A percentile compares a stretch with the other conserved stretches of the same genome.
Evolutionary conservation across 169 alveolate species (phyloP).

Genomic region (Plasmodium gaboni): DNA sequence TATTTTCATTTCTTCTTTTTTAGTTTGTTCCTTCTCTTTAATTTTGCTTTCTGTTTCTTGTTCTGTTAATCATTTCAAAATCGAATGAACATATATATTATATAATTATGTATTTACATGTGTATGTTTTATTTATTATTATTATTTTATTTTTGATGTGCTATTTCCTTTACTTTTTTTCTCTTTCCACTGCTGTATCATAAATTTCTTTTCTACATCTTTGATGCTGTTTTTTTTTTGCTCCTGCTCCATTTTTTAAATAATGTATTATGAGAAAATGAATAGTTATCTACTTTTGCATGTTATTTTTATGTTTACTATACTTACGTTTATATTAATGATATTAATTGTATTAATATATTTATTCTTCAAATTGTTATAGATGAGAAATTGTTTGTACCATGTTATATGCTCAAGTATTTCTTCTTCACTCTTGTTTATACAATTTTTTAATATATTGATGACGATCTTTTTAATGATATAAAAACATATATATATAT

Average conservation of each 20-base stretch:
- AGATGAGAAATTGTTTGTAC: slow-evolving; percentile 25
- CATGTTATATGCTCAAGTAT: slow-evolving; percentile 34
- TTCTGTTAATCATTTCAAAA: slow-evolving; percentile 8
- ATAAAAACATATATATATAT: neutral
- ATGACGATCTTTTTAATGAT: slow-evolving; percentile 3
- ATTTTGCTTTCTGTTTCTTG: slow-evolving; percentile 47
- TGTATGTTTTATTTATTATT: neutral
- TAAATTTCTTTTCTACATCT: slow-evolving; percentile 44
- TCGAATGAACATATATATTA: neutral
- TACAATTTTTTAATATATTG: slow-evolving; percentile 25
- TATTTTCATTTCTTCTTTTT: slow-evolving; percentile 59
- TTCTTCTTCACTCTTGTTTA: slow-evolving; percentile 47
- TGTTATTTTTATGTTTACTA: slow-evolving; percentile 4
- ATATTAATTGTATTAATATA: slow-evolving; percentile 42
- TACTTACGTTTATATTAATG: slow-evolving; percentile 42
- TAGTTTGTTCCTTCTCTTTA: slow-evolving; percentile 33
- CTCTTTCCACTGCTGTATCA: slow-evolving; percentile 63
- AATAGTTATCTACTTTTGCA: neutral
- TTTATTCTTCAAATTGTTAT: slow-evolving; percentile 35
- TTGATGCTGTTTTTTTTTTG: slow-evolving; percentile 45
- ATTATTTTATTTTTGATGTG: neutral
- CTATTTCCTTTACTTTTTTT: slow-evolving; percentile 25
- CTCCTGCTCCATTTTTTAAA: slow-evolving; percentile 19
- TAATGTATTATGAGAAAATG: too few relatives aligned
- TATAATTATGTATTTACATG: neutral